Base-by-base conservation (phyloP, 106 monocot species). In the Vanilla planifolia region DNA sequence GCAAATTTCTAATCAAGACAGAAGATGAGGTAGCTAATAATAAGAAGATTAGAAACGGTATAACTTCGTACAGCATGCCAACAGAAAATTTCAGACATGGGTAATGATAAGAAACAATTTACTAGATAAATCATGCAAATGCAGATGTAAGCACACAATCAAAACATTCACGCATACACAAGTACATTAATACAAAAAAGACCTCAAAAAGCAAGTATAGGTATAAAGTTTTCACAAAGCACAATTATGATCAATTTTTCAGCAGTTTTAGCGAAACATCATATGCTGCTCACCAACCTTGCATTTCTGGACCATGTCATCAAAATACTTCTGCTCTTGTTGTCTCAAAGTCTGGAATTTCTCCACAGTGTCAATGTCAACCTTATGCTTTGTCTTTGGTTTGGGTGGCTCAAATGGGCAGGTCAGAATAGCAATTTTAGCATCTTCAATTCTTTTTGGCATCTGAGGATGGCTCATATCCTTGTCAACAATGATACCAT, bases 361-460 rank as follows among this genome's bases (percentile, higher is more conserved):
- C 74, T 96, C 95, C 44, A 96, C 90, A 62, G 83, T 87, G 59
- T 96, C 90, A 81, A 90, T 90, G 77, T 96, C 95, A 62, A 96
- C 90, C 86, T 90, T 96, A 86, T 96, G 95, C 71, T 96, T 96
- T 57, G 95, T 96, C 80, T 96, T 96, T n/a, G 95, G 95, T 74
- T 96, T 96, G 0, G 95, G 90, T 62, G 95, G 86, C 81, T 96
- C 95, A 74, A 96, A 96, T 68, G 95, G 86, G 71, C 95, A 96
- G 28, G 95, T 96, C 41, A 96, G 57, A 25, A 96, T 96, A 51
- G 95, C 95, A 78, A 96, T 90, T 45, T 90, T 96, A 21, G 86
- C 90, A 84, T 96, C 70, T 64, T 96, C 83, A 68, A 96, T 96
- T 61, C 62, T 64, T 61, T 90, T 96, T 36, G 95, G 90, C 95